Base-by-base conservation (phyloP, 345 rosid species). In the Salix suchowensis region DNA sequence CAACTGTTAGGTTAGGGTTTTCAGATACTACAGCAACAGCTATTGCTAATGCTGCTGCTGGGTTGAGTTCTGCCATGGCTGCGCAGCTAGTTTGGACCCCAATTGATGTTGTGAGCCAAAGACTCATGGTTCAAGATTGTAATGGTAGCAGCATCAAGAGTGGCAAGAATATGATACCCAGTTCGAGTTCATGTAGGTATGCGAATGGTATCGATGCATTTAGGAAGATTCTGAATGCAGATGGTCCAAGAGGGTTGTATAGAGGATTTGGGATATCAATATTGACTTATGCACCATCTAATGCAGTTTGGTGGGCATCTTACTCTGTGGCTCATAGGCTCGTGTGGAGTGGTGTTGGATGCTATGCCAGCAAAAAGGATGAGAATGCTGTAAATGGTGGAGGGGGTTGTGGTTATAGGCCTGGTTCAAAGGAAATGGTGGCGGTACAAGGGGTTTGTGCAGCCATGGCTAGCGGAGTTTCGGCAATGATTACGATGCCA, bases 231-330 rank as follows among this genome's bases (percentile, higher is more conserved):
- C 74, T 95, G 65, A 70, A 73, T 7, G 82, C 89, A 1, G 97
- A 95, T 85, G 98, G 98, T 54, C 89, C 85, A 6, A 85, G 85
- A 42, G 97, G 98, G 36, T 84, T 95, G 70, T 95, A 95, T 67
- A 87, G 98, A 81, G 98, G 98, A 64, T 95, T 95, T 77, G 97
- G 97, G 84, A 84, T 95, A 71, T 95, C 98, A 23, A 91, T 95
- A 76, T 71, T 93, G 91, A 90, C 97, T 24, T 95, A 95, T 69
- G 98, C 98, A 0, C 98, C 98, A 6, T 95, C 97, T 23, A 95
- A 95, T 60, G 96, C 98, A 0, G 93, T 95, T 68, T 95, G 98
- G 97, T 95, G 98, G 98, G 86, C 94, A 2, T 93, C 98, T 62
- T 95, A 95, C 88, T 91, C 97, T n/a, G 92, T 95, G 60, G 89